Conservation (phyloP, 257 asterid species). For the Coffea eugenioides region DNA sequence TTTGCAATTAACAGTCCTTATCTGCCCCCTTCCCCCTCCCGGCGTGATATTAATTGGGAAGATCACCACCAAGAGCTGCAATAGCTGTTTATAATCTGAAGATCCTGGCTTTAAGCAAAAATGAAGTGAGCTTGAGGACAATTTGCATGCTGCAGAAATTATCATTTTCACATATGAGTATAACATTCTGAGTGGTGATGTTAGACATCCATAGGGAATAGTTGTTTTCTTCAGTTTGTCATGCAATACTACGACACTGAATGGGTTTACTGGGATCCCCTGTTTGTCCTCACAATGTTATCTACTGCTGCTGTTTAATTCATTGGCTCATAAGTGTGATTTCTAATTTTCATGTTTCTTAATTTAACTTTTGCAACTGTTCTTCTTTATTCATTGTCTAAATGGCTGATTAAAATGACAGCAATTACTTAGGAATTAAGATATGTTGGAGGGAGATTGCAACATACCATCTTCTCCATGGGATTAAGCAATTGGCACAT, state of each 20-base stretch:
- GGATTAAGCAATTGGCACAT: not conserved
- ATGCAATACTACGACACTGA: not conserved
- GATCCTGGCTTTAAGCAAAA: not conserved
- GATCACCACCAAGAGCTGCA: not conserved
- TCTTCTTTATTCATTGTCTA: not conserved
- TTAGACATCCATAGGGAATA: not conserved
- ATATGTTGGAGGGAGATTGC: constrained; percentile 1
- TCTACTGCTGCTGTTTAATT: not conserved
- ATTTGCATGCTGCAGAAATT: not conserved
- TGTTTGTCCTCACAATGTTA: not conserved
- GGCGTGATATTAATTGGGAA: not conserved
- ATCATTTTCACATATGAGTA: not conserved
- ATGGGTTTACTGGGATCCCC: not conserved
- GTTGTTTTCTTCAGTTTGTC: not conserved
- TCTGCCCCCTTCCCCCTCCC: no score
- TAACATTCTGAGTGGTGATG: not conserved
- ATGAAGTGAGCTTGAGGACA: not conserved
- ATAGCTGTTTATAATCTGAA: not conserved
- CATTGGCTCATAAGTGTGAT: not conserved
- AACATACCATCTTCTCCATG: not conserved
- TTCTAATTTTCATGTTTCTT: not conserved
- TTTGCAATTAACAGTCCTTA: not conserved
- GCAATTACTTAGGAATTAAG: not conserved
- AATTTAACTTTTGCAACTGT: not conserved
- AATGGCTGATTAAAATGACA: not conserved